phyloP scores from a whole-genome alignment of 2,329 filamentous ascomycete genomes.

The Achaetomium macrosporum region DNA sequence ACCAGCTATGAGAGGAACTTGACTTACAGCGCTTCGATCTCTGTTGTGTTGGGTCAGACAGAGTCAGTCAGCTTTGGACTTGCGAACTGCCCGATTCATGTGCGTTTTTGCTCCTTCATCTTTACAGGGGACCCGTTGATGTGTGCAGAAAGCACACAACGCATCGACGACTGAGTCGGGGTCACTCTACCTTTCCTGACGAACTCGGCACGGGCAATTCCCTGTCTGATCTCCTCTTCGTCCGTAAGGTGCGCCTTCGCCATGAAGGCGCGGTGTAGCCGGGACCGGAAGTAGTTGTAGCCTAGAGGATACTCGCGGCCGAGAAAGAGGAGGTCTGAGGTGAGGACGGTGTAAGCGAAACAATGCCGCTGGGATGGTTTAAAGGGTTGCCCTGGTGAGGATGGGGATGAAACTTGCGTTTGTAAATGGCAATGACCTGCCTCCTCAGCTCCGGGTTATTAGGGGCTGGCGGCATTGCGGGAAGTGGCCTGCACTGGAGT shows the following conservation, averaged over 20 bases:
- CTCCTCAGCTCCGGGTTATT: constrained; percentile 60
- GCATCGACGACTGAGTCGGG: background rate
- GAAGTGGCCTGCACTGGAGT: too few relatives aligned
- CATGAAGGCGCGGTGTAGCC: constrained; percentile 80
- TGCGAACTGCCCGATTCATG: too few relatives aligned
- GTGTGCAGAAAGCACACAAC: background rate
- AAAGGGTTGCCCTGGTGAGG: background rate
- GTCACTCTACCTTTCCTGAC: constrained; percentile 71
- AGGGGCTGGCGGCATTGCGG: constrained; percentile 26
- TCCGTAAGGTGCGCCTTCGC: constrained; percentile 65
- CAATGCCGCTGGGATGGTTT: background rate
- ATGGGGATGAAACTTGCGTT: constrained; percentile 51
- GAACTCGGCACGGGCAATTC: constrained; percentile 73
- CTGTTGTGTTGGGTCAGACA: constrained; percentile 37
- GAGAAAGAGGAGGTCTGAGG: constrained; percentile 71
- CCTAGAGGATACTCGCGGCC: constrained; percentile 84
- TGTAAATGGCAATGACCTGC: constrained; percentile 82
- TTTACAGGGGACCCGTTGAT: too few relatives aligned
- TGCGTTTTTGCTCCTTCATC: too few relatives aligned
- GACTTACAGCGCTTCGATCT: constrained; percentile 86
- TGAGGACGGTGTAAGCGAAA: background rate
- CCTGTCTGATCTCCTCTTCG: constrained; percentile 67
- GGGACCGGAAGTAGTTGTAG: constrained; percentile 70
- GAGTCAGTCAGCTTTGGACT: background rate
- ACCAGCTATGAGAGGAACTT: too few relatives aligned